These are phyloP conservation scores for Leccinum variicolor DNA, from an alignment of 768 basidiomycete genomes.

Conservation along the genomic window DNA sequence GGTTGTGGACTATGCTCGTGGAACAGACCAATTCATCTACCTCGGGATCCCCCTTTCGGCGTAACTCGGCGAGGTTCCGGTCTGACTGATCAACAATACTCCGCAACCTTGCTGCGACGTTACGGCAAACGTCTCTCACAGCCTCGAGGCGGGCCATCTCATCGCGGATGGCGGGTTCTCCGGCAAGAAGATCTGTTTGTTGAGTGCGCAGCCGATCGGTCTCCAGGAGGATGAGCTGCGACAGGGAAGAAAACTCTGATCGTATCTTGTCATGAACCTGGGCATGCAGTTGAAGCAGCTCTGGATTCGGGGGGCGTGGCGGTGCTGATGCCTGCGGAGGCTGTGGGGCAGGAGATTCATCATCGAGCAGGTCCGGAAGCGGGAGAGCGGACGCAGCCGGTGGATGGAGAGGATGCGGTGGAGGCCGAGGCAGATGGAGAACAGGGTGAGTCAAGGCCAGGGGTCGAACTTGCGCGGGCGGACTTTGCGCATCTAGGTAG, in stretches of 20 bases:
- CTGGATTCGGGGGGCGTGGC: conserved; percentile 86
- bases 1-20: conserved; percentile 94
- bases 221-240: conserved; percentile 60
- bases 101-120: conserved; percentile 66
- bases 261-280: conserved; percentile 73
- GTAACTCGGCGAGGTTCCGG: conserved; percentile 70
- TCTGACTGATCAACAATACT: conserved; percentile 66
- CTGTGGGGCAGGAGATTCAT: conserved; percentile 40
- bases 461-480: conserved; percentile 19
- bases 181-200: conserved; percentile 80
- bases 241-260: conserved; percentile 68
- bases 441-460: conserved; percentile 25
- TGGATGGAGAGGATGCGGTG: conserved; percentile 20
- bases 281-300: conserved; percentile 76
- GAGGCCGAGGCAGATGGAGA: conserved; percentile 20
- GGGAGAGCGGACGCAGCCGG: conserved; percentile 12
- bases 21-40: conserved; percentile 97
- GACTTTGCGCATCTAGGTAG: conserved; percentile 27
- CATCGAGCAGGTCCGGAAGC: conserved; percentile 63
- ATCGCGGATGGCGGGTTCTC: conserved; percentile 91
- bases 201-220: conserved; percentile 76
- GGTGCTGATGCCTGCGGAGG: conserved; percentile 44
- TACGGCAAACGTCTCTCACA: conserved; percentile 85
- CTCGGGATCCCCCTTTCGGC: conserved; percentile 82
- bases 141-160: conserved; percentile 95